Evolutionary conservation across 352 stramenopile species (phyloP).

Genomic region (Globisporangium uncinulatum): DNA sequence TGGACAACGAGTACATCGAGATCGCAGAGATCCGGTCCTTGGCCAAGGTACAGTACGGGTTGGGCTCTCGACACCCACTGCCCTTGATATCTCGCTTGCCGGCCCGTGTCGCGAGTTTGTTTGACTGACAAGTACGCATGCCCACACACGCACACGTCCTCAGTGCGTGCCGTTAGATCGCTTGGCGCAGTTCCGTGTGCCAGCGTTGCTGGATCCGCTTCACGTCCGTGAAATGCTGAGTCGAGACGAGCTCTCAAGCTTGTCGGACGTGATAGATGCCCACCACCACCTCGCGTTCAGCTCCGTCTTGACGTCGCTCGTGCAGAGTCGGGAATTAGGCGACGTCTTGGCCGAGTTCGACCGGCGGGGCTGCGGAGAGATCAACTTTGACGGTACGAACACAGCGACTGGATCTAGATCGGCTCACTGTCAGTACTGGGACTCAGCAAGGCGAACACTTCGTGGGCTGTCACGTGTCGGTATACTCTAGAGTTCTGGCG

Average conservation of each 20-base stretch:
- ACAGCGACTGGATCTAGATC: no score
- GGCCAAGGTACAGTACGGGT: conserved; percentile 23
- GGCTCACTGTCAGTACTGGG: background rate
- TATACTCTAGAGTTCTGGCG: conserved; percentile 37
- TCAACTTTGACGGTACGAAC: conserved; percentile 48
- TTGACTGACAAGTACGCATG: no score
- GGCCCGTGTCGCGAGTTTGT: no score
- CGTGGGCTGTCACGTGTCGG: background rate
- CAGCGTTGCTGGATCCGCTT: conserved; percentile 12
- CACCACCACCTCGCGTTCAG: conserved; percentile 19
- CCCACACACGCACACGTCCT: no score
- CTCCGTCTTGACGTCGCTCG: conserved; percentile 29
- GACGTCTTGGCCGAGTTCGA: conserved; percentile 48
- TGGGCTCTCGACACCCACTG: background rate
- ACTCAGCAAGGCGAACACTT: background rate
- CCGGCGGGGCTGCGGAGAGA: conserved; percentile 35
- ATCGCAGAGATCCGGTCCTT: conserved; percentile 67
- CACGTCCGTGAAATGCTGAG: conserved; percentile 13
- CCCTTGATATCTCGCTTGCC: background rate
- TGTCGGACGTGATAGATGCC: conserved; percentile 20
- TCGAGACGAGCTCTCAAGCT: conserved; percentile 12
- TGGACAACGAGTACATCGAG: conserved; percentile 56
- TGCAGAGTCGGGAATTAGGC: conserved; percentile 34
- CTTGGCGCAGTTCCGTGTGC: conserved; percentile 7
- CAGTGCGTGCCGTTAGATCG: conserved; percentile 7